Evolutionary conservation across 2,329 filamentous ascomycete genomes (phyloP), one percentile per base, ranked within the genome.

Genomic region (Tricladium varicosporioides): DNA sequence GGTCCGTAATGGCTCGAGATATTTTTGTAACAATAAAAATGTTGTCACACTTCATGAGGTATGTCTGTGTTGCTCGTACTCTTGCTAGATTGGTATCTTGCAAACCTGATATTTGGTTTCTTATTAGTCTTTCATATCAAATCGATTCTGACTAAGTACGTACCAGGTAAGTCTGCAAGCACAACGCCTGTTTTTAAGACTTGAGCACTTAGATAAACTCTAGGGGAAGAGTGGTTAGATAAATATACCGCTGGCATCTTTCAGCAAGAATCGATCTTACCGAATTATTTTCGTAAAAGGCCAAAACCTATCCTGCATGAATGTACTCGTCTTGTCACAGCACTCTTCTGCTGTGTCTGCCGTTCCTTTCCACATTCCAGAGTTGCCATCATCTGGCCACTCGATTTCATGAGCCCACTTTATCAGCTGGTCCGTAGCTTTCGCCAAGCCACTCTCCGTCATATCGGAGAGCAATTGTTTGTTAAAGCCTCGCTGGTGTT

Each of bases 231-330:
- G 14, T 18, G n/a, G 49, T 59, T 48, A 61, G 57, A 44, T 36
- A 52, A 48, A 54, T 43, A 18, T 47, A 18, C 5, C 9, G 14
- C 19, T 27, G 50, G 40, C 9, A 15, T 14, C 40, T 47, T 18
- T 0, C 2, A 47, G 51, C 15, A 22, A 36, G 32, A 40, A 31
- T 4, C 4, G 22, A 27, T 27, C 63, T 53, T 63, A 70, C 71
- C 68, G 68, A 14, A 73, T 72, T 7, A 71, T 65, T 57, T 73
- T 73, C 0, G 71, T 73, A 27, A 73, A 72, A 5, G 72, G 71
- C 71, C 71, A 74, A 43, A 69, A 65, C 15, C 60, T 64, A 53
- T 72, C 67, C 43, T 67, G 47, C 67, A 69, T 73, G 46, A 73
- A 73, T 1, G 65, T n/a, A 9, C 59, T 68, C 1, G 67, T 71